Conservation (phyloP, 345 rosid species). For the Abelmoschus esculentus region DNA sequence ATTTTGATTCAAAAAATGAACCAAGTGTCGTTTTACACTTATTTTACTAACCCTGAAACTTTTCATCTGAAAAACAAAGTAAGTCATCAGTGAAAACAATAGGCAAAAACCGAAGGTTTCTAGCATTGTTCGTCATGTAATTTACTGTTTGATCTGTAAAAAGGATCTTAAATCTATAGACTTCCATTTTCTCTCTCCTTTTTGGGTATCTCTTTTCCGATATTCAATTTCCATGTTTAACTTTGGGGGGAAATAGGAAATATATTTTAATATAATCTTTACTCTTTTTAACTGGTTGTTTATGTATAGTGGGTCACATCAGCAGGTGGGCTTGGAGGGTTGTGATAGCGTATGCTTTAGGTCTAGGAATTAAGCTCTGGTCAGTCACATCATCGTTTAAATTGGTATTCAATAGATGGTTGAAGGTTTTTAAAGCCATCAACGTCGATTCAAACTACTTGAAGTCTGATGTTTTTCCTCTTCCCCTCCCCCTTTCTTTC, state of each 20-base stretch:
- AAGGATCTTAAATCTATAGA: neutral
- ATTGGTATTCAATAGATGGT: constrained; percentile 12
- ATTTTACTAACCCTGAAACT: constrained; percentile 9
- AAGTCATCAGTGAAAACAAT: constrained; percentile 12
- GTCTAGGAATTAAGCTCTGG: constrained; percentile 45
- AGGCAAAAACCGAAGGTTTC: constrained; percentile 25
- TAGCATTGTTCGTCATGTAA: constrained; percentile 25
- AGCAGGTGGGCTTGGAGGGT: constrained; percentile 53
- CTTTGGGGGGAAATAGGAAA: neutral
- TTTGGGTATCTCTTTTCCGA: constrained; percentile 1
- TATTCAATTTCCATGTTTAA: constrained; percentile 10
- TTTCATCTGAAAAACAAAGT: neutral
- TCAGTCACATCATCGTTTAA: constrained; percentile 48
- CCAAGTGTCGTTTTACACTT: constrained; percentile 4
- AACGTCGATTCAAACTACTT: neutral
- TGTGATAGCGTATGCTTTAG: constrained; percentile 39
- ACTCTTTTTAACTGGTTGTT: constrained; percentile 69
- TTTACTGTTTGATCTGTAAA: constrained; percentile 13
- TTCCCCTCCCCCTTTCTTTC: neutral
- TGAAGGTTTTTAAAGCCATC: constrained; percentile 16
- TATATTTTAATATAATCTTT: constrained; percentile 13
- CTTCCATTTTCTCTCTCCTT: constrained; percentile 4
- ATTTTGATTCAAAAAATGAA: constrained; percentile 21
- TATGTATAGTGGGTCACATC: constrained; percentile 96
- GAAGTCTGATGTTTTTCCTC: neutral